Evolutionary conservation across 129 eudicot genomes (phyloP), one percentile per base, ranked within the genome.

Genomic region (Pulicaria dysenterica): DNA sequence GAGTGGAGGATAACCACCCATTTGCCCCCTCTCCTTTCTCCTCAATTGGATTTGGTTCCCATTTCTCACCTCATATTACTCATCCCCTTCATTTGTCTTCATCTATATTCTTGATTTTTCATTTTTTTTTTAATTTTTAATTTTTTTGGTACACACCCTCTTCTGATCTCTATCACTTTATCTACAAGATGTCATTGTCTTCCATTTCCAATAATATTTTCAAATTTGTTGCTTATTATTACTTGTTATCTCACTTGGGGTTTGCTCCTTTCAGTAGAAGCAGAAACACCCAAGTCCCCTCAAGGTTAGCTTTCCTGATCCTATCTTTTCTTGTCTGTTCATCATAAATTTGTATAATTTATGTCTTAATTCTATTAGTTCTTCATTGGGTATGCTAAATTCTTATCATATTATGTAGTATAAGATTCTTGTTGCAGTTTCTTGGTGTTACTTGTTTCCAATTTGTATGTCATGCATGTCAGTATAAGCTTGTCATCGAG

Each of bases 21-120:
- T 75, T 49, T 37, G 40, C 60, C n/a, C 63, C 11, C 39, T 64
- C 53, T 14, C 14, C 14, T 41, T 41, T 49, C 58, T 14, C n/a
- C 59, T 76, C 68, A 67, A 56, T 36, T 5, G 69, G 80, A 76
- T 76, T 76, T 67, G 60, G 74, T 8, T 46, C 34, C 67, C 24
- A 76, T 58, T 77, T 77, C 76, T 70, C 82, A 77, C 82, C 82
- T 77, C 82, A 77, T 62, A 77, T 49, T 24, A 70, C 82, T 77
- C 77, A 77, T 77, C 82, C 62, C 58, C 50, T 77, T 69, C 55
- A 34, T 60, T 70, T 77, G 82, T 70, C 77, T 43, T 77, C 77
- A 77, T 62, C 77, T 64, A 42, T 49, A 69, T 47, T 77, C 56
- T 77, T 69, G 37, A 67, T 44, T 45, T 47, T 69, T 56, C 6